Conservation (phyloP, 495 filamentous ascomycete genomes). For the Xylaria acuta region DNA sequence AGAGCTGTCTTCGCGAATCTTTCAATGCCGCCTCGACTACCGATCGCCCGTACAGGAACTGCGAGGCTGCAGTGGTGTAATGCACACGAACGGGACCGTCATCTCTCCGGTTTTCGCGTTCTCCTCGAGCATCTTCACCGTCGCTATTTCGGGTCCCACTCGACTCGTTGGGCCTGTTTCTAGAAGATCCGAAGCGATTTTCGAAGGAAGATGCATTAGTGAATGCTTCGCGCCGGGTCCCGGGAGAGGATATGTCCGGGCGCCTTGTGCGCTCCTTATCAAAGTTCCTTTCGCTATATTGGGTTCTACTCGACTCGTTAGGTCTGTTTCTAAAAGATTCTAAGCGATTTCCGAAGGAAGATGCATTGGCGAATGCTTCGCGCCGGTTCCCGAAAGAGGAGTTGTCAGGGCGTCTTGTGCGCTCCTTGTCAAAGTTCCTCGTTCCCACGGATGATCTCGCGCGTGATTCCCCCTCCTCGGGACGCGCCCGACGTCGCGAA, state of each 20-base stretch:
- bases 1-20: slow-evolving; percentile 71
- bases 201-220: background rate
- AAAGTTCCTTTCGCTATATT: too few species aligned
- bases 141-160: background rate
- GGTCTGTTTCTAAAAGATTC: too few species aligned
- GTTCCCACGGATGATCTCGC: background rate
- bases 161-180: background rate
- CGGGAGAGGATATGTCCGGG: background rate
- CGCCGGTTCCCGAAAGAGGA: background rate
- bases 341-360: too few species aligned
- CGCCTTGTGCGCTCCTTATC: background rate
- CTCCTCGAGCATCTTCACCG: background rate
- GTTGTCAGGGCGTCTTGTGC: background rate
- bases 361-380: background rate
- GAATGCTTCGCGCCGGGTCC: background rate
- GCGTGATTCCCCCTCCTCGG: background rate
- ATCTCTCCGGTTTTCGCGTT: slow-evolving; percentile 10
- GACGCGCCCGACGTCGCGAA: background rate
- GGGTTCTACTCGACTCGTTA: too few species aligned
- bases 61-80: slow-evolving; percentile 83
- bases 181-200: background rate
- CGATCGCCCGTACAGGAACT: slow-evolving; percentile 87
- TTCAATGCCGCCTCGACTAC: slow-evolving; percentile 83
- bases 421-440: background rate
- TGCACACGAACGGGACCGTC: slow-evolving; percentile 65